Evolutionary conservation across 768 basidiomycete species (phyloP).

Genomic region (Phlebiopsis gigantea): DNA sequence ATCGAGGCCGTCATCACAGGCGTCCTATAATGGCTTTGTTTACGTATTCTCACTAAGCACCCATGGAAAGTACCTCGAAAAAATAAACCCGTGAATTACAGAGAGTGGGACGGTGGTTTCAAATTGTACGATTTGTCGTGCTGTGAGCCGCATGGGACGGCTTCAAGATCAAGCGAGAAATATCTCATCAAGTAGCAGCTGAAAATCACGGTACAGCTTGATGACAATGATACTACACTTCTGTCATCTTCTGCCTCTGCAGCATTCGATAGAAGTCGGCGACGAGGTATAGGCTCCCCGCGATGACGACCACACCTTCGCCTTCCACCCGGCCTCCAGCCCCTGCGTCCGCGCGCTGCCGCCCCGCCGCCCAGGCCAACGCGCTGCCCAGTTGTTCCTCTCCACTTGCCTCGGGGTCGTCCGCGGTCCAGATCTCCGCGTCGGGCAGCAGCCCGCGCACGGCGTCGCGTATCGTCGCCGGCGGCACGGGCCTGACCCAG

Average conservation of each 20-base stretch:
- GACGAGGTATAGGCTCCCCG: slow-evolving; percentile 92
- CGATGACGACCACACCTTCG: slow-evolving; percentile 53
- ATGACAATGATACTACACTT: not conserved
- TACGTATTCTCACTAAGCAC: too few species aligned
- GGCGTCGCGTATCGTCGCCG: slow-evolving; percentile 41
- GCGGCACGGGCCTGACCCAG: slow-evolving; percentile 72
- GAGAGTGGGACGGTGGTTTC: not conserved
- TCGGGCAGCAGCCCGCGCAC: slow-evolving; percentile 39
- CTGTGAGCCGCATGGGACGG: not conserved
- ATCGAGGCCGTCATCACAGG: too few species aligned
- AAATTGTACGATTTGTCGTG: not conserved
- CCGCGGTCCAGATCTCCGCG: slow-evolving; percentile 42
- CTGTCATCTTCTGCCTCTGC: not conserved
- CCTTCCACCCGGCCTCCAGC: slow-evolving; percentile 18
- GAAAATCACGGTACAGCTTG: not conserved
- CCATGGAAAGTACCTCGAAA: too few species aligned
- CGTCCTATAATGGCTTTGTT: too few species aligned
- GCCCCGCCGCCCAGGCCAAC: slow-evolving; percentile 36
- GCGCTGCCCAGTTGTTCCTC: slow-evolving; percentile 39
- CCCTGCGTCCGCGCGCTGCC: slow-evolving; percentile 12
- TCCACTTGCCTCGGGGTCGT: slow-evolving; percentile 26
- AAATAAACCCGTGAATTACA: too few species aligned
- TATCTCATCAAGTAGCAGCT: not conserved
- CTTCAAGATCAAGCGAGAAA: not conserved
- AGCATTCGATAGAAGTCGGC: slow-evolving; percentile 79